A percentile compares a stretch with the other conserved stretches of the same genome.
phyloP scores from a whole-genome alignment of 768 basidiomycete species.

The Podaxis pistillaris region DNA sequence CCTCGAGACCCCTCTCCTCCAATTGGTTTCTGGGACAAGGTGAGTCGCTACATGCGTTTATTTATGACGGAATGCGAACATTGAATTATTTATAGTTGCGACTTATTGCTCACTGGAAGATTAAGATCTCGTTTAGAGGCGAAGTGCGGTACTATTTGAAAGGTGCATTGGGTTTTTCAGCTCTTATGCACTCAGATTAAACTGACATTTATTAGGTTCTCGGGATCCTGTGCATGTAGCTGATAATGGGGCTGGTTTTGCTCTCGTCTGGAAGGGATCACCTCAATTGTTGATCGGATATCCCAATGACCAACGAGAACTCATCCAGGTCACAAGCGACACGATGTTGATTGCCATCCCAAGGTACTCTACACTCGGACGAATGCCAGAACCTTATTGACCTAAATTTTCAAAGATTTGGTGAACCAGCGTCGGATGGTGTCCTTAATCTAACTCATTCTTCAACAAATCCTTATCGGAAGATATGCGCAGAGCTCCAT shows the following conservation, averaged over 20 bases:
- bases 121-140: slow-evolving; percentile 61
- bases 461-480: slow-evolving; percentile 42
- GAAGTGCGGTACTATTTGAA: slow-evolving; percentile 84
- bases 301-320: slow-evolving; percentile 68
- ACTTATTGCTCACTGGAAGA: slow-evolving; percentile 81
- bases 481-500: slow-evolving; percentile 79
- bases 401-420: slow-evolving; percentile 5
- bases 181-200: slow-evolving; percentile 1
- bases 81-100: slow-evolving; percentile 47
- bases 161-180: slow-evolving; percentile 42
- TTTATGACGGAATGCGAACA: neutral
- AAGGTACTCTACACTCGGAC: slow-evolving; percentile 52
- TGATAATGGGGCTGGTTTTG: slow-evolving; percentile 82
- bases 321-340: slow-evolving; percentile 81
- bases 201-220: slow-evolving; percentile 49
- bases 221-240: slow-evolving; percentile 75
- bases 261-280: slow-evolving; percentile 78
- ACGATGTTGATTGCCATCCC: slow-evolving; percentile 83
- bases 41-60: slow-evolving; percentile 27
- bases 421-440: slow-evolving; percentile 22
- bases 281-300: slow-evolving; percentile 70
- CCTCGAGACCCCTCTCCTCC: slow-evolving; percentile 80
- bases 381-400: neutral
- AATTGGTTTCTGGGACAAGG: slow-evolving; percentile 96
- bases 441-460: slow-evolving; percentile 23